A percentile compares a stretch with the other conserved stretches of the same genome.
These are phyloP conservation scores for Hygrocybe punicea DNA, from an alignment of 768 basidiomycete genomes.

Conservation along the genomic window DNA sequence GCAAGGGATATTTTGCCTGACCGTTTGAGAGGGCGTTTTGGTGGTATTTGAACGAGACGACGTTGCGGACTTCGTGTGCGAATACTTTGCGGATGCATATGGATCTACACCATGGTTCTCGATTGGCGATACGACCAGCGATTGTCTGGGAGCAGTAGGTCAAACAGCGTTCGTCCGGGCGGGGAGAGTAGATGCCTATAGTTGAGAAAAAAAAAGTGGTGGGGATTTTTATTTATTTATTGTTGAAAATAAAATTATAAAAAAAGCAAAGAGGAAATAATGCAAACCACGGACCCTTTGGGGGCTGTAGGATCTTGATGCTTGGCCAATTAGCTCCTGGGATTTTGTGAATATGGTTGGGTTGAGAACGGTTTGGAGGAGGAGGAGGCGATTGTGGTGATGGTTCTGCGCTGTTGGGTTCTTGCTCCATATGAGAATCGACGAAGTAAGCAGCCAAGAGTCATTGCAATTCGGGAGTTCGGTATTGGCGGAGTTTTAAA, in stretches of 20 bases:
- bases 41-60: slow-evolving; percentile 42
- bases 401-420: neutral
- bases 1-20: slow-evolving; percentile 57
- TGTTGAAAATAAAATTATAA: too few species aligned
- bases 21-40: slow-evolving; percentile 37
- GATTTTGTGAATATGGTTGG: neutral
- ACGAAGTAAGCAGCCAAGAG: neutral
- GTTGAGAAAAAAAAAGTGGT: slow-evolving; percentile 40
- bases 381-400: neutral
- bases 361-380: neutral
- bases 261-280: neutral
- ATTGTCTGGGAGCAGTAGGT: slow-evolving; percentile 60
- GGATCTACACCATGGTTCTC: slow-evolving; percentile 54
- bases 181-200: slow-evolving; percentile 56
- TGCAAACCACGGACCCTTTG: slow-evolving; percentile 38
- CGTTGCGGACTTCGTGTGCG: slow-evolving; percentile 60
- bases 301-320: slow-evolving; percentile 52
- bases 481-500: slow-evolving; percentile 26
- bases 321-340: slow-evolving; percentile 41
- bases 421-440: neutral
- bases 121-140: slow-evolving; percentile 47
- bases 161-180: slow-evolving; percentile 62
- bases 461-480: neutral
- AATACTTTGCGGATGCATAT: slow-evolving; percentile 65
- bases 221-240: too few species aligned